Base-by-base conservation (phyloP, 768 basidiomycete species). In the Serendipita vermifera region DNA sequence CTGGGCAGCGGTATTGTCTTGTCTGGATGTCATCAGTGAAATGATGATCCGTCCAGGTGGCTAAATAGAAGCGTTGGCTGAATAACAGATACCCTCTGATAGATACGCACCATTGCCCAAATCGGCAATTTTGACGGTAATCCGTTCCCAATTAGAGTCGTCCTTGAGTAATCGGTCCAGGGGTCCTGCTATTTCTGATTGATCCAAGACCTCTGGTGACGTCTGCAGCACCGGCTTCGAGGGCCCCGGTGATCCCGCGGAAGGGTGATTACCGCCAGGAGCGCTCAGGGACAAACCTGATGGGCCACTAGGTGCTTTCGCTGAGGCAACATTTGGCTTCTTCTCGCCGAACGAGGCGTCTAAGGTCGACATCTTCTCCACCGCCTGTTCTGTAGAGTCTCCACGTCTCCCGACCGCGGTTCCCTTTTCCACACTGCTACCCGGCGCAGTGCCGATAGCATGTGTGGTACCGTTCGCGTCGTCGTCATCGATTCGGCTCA, bases 11-110 rank as follows among this genome's bases (percentile, higher is more conserved):
- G 68, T 98, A 98, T 64, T 98, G 96, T 64, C 94, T 73, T 26
- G 96, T 99, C 72, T 98, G 74, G 62, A 97, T 98, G 64, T 97
- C 96, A 69, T 99, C 94, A 38, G 96, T 98, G 61, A 98, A 99
- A 66, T 98, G 96, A 62, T 97, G 88, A 64, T 94, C 87, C 29
- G 80, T 80, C 87, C 87, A 88, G 1, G 87, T 89, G 7, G 87
- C 87, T 83, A n/a, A n/a, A n/a, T n/a, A n/a, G n/a, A n/a, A n/a
- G n/a, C n/a, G 62, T 38, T 54, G 31, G 36, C 22, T 5, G 17
- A 22, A n/a, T 36, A 40, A 39, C 33, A 38, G 29, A 29, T 46
- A 36, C 15, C 32, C 35, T 17, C 33, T 55, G 38, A 40, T 14
- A 57, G 36, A 58, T 39, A 70, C 81, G 58, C 65, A 81, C 90